Percentiles rank a stretch among this genome's conserved stretches.
These are phyloP conservation scores for Physcia stellaris DNA, from an alignment of 495 filamentous ascomycete genomes.

Conservation along the genomic window DNA sequence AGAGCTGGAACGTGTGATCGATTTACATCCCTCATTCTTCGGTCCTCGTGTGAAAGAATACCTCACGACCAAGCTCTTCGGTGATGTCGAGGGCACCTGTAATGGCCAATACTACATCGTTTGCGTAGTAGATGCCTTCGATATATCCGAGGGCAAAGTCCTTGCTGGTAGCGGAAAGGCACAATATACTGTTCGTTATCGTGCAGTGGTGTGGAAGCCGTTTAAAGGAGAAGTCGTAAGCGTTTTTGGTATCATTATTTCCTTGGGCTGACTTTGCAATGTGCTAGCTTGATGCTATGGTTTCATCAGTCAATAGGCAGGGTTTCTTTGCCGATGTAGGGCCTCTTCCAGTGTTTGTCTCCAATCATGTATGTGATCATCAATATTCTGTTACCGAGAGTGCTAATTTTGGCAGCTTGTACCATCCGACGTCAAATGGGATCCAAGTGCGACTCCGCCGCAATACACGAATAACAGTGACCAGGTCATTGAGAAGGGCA, in stretches of 20 bases:
- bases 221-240: slow-evolving; percentile 93
- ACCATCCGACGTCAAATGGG: slow-evolving; percentile 81
- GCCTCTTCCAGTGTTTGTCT: slow-evolving; percentile 79
- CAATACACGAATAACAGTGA: slow-evolving; percentile 81
- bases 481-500: slow-evolving; percentile 84
- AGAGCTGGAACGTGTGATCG: slow-evolving; percentile 82
- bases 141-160: slow-evolving; percentile 83
- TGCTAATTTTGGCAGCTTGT: slow-evolving; percentile 51
- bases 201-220: slow-evolving; percentile 91
- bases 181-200: slow-evolving; percentile 88
- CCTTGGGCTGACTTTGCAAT: slow-evolving; percentile 1
- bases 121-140: slow-evolving; percentile 84
- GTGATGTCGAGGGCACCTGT: slow-evolving; percentile 87
- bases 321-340: slow-evolving; percentile 90
- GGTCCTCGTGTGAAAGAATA: slow-evolving; percentile 80
- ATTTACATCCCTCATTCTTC: slow-evolving; percentile 93
- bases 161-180: slow-evolving; percentile 79
- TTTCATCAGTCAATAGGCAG: slow-evolving; percentile 74
- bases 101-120: slow-evolving; percentile 92
- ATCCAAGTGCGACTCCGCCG: slow-evolving; percentile 74
- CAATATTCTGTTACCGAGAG: background rate
- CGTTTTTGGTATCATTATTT: slow-evolving; percentile 1
- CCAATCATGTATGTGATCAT: slow-evolving; percentile 52
- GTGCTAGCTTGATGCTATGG: slow-evolving; percentile 78
- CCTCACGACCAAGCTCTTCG: slow-evolving; percentile 69